Conservation (phyloP, 73 alveolate species). For the Paramecium sonneborni region DNA sequence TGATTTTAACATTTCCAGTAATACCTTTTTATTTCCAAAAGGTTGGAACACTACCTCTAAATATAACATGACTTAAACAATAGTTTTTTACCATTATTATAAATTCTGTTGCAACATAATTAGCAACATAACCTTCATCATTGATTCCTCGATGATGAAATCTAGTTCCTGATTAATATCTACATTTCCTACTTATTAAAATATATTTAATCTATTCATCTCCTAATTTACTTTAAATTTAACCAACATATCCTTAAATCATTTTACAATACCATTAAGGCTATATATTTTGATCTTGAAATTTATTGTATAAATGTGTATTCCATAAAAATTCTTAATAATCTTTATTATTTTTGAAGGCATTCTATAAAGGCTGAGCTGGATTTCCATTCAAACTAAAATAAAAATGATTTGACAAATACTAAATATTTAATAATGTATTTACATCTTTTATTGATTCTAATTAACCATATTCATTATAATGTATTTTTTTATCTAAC, state of each 20-base stretch:
- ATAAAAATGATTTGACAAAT: slow-evolving; percentile 35
- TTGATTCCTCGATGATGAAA: slow-evolving; percentile 94
- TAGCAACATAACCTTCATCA: slow-evolving; percentile 96
- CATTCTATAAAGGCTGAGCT: slow-evolving; percentile 9
- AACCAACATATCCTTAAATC: slow-evolving; percentile 61
- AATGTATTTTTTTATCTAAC: neutral
- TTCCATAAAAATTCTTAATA: slow-evolving; percentile 45
- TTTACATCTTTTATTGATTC: neutral
- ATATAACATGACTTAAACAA: slow-evolving; percentile 77
- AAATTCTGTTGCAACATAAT: slow-evolving; percentile 92
- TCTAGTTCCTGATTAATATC: slow-evolving; percentile 91
- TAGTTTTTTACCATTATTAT: slow-evolving; percentile 74
- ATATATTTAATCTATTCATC: slow-evolving; percentile 65
- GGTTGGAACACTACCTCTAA: slow-evolving; percentile 96
- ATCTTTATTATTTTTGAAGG: neutral
- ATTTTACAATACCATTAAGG: slow-evolving; percentile 34
- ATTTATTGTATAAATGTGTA: slow-evolving; percentile 5
- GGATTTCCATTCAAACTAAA: slow-evolving; percentile 14
- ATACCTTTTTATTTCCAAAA: slow-evolving; percentile 90
- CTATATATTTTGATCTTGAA: neutral
- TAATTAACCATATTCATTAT: neutral
- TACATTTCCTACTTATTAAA: slow-evolving; percentile 88
- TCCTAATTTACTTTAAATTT: slow-evolving; percentile 5
- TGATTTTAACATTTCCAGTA: slow-evolving; percentile 77
- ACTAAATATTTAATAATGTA: neutral